Percentiles rank a stretch among this genome's conserved stretches.
Evolutionary conservation across 2,329 filamentous ascomycete genomes (phyloP).

Genomic region (Dactylellina haptotyla): DNA sequence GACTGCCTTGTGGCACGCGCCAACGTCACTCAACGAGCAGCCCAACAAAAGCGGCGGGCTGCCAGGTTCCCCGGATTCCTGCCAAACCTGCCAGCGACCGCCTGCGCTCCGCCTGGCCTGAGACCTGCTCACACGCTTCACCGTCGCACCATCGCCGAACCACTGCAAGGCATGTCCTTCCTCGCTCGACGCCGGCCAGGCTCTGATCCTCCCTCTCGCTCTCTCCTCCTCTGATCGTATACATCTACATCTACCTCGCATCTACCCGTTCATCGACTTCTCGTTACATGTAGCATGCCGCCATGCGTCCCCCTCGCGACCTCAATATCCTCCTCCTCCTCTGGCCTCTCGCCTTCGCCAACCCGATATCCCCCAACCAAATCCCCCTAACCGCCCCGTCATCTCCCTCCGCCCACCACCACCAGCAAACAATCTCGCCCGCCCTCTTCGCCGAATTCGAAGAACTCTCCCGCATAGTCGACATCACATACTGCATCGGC

Average conservation of each 20-base stretch:
- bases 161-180: slow-evolving; percentile 1
- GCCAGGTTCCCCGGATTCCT: neutral
- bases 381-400: neutral
- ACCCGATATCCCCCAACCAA: neutral
- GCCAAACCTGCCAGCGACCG: too few species aligned
- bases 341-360: neutral
- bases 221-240: too few species aligned
- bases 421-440: slow-evolving; percentile 26
- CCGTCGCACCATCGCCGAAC: neutral
- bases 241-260: neutral
- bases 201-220: slow-evolving; percentile 9
- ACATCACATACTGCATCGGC: slow-evolving; percentile 82
- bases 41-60: neutral
- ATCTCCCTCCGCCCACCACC: neutral
- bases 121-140: too few species aligned
- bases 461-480: slow-evolving; percentile 87
- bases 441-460: slow-evolving; percentile 73
- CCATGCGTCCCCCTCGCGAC: slow-evolving; percentile 1
- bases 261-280: neutral
- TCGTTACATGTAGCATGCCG: neutral
- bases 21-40: slow-evolving; percentile 17
- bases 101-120: too few species aligned
- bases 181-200: neutral
- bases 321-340: neutral
- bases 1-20: neutral